Percentiles rank a stretch among this genome's conserved stretches.
Evolutionary conservation across 2,329 filamentous ascomycete species (phyloP).

Genomic region (Ophiostoma quercus): DNA sequence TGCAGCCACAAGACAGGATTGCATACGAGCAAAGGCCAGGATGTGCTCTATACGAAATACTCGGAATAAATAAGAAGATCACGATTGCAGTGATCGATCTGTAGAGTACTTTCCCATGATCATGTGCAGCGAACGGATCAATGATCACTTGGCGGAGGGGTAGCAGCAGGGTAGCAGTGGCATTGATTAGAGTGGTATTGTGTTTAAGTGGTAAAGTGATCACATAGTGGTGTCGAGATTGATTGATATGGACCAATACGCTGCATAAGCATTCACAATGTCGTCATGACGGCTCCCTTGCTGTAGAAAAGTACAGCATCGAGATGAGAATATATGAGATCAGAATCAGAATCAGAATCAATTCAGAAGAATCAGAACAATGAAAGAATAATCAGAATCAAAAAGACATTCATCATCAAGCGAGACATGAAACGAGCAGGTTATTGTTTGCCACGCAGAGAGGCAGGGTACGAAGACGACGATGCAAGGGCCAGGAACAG

Average conservation of each 20-base stretch:
- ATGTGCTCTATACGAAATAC: not conserved
- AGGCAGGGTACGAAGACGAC: no score
- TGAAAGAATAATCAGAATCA: no score
- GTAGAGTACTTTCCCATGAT: not conserved
- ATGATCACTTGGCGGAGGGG: not conserved
- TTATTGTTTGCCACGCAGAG: not conserved
- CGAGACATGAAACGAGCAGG: slow-evolving; percentile 6
- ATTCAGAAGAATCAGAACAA: not conserved
- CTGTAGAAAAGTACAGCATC: not conserved
- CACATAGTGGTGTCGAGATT: not conserved
- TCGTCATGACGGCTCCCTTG: not conserved
- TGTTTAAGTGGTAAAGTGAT: no score
- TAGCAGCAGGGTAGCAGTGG: not conserved
- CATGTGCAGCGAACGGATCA: not conserved
- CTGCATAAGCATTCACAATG: not conserved
- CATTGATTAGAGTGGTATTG: not conserved
- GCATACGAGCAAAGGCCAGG: not conserved
- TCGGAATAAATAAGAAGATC: not conserved
- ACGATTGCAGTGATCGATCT: not conserved
- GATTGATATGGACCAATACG: not conserved
- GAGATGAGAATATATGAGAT: not conserved
- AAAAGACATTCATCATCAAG: not conserved
- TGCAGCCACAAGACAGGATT: not conserved
- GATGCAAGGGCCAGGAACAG: not conserved
- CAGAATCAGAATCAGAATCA: not conserved